Percentiles rank a stretch among this genome's conserved stretches.
Evolutionary conservation across 2,329 filamentous ascomycete genomes (phyloP).

Genomic region (Zasmidium cellare): DNA sequence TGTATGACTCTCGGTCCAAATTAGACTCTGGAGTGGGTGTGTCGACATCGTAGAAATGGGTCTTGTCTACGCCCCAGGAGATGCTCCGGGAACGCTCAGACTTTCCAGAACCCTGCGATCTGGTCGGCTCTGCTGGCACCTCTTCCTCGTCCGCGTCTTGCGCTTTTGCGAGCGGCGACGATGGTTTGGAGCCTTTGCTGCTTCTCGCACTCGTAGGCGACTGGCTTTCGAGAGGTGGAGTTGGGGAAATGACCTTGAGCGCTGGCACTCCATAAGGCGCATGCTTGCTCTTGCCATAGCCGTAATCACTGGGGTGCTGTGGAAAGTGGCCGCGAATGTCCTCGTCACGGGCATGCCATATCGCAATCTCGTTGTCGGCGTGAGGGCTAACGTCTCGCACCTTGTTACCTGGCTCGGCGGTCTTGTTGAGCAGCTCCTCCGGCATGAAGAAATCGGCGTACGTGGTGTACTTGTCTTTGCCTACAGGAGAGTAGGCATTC

Average conservation of each 20-base stretch:
- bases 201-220: slow-evolving; percentile 32
- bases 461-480: slow-evolving; percentile 13
- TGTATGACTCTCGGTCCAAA: slow-evolving; percentile 27
- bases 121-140: slow-evolving; percentile 8
- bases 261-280: slow-evolving; percentile 46
- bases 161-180: slow-evolving; percentile 33
- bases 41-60: slow-evolving; percentile 47
- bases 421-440: slow-evolving; percentile 43
- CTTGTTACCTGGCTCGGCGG: slow-evolving; percentile 33
- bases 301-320: slow-evolving; percentile 13
- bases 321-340: slow-evolving; percentile 18
- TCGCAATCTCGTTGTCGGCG: slow-evolving; percentile 45
- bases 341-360: slow-evolving; percentile 43
- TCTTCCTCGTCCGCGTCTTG: slow-evolving; percentile 18
- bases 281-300: slow-evolving; percentile 18
- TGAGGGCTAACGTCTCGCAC: slow-evolving; percentile 42
- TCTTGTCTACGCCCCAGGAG: slow-evolving; percentile 50
- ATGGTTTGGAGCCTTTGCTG: slow-evolving; percentile 33
- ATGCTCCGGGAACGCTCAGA: slow-evolving; percentile 36
- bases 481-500: slow-evolving; percentile 37
- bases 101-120: slow-evolving; percentile 12
- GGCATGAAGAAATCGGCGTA: slow-evolving; percentile 51
- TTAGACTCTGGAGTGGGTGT: slow-evolving; percentile 48
- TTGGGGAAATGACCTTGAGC: slow-evolving; percentile 60
- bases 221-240: slow-evolving; percentile 53